Evolutionary conservation across 805 yeast species (phyloP), one percentile per base, ranked within the genome.

Genomic region (Suhomyces vadensis): DNA sequence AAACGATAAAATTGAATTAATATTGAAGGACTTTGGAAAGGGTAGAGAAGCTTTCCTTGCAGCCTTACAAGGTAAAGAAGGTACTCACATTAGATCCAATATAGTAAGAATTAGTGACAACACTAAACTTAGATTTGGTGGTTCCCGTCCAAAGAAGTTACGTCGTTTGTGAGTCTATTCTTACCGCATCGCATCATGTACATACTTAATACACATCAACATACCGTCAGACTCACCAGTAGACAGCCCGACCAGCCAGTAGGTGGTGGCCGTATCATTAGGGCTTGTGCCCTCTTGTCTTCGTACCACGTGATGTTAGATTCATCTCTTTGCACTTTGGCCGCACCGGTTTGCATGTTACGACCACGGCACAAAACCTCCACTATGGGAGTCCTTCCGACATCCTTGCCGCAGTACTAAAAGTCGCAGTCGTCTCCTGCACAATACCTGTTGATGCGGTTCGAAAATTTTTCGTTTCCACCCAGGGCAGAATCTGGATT

Each of bases 21-120:
- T 88, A 16, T 71, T 90, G 55, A 82, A 83, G 53, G 87, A 87
- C 53, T 89, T 85, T 54, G 96, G 97, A 42, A 87, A 87, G 59
- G 96, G 96, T 33, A 80, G 97, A 65, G 82, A 81, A 49, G 96
- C 96, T 1, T 91, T 94, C 53, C 69, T 82, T 44, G 83, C 82
- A 42, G 96, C 95, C 1, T 75, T 92, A 52, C 80, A 80, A 56
- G 97, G 97, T 55, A 87, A 86, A 61, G 98, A 92, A 71, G 97
- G 97, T 42, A 67, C 75, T 33, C 65, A 72, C 24, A 72, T 94
- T 31, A 78, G 88, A 59, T 75, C 77, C n/a, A 73, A 78, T 43
- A 77, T 94, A 29, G 76, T 78, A 25, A 80, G 90, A 56, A 69
- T 92, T 24, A 77, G 85, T 39, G 98, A 92, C 58, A 75, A 77